phyloP scores from a whole-genome alignment of 192 early-diverging fungal species.

The Podila horticola region DNA sequence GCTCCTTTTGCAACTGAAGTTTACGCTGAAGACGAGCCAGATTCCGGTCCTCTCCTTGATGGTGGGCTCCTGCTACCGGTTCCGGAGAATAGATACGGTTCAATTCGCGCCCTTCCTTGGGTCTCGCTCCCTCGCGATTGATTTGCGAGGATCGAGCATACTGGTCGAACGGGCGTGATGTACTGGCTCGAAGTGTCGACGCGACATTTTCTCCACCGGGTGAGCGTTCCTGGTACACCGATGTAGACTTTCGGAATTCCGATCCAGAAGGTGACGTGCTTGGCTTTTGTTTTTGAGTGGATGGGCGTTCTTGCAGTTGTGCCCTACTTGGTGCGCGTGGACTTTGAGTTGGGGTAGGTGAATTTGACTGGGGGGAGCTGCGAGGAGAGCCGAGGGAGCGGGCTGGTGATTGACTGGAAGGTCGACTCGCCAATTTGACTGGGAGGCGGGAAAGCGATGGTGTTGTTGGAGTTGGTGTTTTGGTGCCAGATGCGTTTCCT shows the following conservation, averaged over 20 bases:
- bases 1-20: constrained; percentile 26
- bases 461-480: not conserved
- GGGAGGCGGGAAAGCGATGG: not conserved
- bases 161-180: not conserved
- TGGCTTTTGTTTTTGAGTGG: too few species aligned
- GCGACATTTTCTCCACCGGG: too few species aligned
- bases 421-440: not conserved
- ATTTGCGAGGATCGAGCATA: not conserved
- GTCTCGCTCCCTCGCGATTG: not conserved
- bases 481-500: not conserved
- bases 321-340: not conserved
- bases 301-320: not conserved
- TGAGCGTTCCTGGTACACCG: too few species aligned
- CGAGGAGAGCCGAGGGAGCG: not conserved
- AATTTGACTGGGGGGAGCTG: constrained; percentile 3
- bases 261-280: too few species aligned
- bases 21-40: constrained; percentile 34
- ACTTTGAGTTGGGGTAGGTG: not conserved
- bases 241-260: too few species aligned
- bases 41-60: not conserved
- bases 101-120: not conserved
- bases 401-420: not conserved
- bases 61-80: constrained; percentile 3
- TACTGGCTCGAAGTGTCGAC: too few species aligned
- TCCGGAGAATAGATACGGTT: not conserved